These are phyloP conservation scores for Rhododendron ferrugineum DNA, from an alignment of 148 eudicot genomes.

Conservation along the genomic window DNA sequence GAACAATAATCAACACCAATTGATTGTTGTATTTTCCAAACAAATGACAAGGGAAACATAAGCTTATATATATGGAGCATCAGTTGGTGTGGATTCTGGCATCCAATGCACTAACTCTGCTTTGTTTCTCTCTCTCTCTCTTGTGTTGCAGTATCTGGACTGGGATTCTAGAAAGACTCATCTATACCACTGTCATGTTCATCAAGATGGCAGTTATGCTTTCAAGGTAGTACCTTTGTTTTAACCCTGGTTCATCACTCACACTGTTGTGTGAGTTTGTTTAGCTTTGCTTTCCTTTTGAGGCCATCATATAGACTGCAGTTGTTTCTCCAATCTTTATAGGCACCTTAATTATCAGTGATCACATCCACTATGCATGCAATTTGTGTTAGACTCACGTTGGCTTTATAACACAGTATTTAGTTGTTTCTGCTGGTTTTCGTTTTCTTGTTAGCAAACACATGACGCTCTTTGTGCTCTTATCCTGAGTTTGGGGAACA, in stretches of 20 bases:
- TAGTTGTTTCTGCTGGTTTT: not conserved
- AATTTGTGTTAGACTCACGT: too few relatives aligned
- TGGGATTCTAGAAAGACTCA: slow-evolving; percentile 57
- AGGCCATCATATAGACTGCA: not conserved
- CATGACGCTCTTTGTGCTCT: not conserved
- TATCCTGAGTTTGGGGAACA: not conserved
- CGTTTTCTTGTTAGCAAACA: not conserved
- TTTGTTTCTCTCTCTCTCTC: slow-evolving; percentile 6
- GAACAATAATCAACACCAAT: too few relatives aligned
- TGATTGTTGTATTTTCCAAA: not conserved
- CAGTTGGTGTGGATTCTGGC: not conserved
- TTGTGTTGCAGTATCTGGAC: slow-evolving; percentile 39
- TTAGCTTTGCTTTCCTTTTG: not conserved
- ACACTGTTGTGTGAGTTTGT: not conserved
- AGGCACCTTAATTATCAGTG: not conserved
- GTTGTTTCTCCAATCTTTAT: not conserved
- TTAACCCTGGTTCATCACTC: not conserved
- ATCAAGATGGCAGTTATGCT: slow-evolving; percentile 41
- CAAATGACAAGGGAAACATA: not conserved
- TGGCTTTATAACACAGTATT: too few relatives aligned
- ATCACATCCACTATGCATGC: not conserved
- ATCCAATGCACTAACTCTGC: not conserved
- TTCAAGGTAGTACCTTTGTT: slow-evolving; percentile 42
- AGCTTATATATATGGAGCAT: not conserved
- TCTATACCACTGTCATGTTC: slow-evolving; percentile 54